These are phyloP conservation scores for Gryganskiella cystojenkinii DNA, from an alignment of 192 early-diverging fungal genomes.

Conservation along the genomic window DNA sequence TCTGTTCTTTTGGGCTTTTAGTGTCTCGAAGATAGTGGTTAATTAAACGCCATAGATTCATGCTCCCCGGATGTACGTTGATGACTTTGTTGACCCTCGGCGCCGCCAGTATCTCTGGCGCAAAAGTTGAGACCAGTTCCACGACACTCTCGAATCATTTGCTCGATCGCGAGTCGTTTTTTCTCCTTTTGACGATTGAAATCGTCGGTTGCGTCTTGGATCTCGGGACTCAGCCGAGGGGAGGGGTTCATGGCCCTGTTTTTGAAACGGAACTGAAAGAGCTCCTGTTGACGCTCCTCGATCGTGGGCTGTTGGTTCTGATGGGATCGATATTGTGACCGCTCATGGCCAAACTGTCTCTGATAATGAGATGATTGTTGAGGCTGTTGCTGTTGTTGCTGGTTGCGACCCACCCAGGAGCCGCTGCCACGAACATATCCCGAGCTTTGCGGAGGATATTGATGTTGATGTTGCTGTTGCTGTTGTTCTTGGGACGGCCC, in stretches of 20 bases:
- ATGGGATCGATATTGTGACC: neutral
- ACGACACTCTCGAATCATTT: conserved; percentile 42
- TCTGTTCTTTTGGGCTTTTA: no score
- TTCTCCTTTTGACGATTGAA: conserved; percentile 22
- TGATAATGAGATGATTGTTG: conserved; percentile 2
- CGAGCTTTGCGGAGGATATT: neutral
- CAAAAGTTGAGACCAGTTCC: conserved; percentile 28
- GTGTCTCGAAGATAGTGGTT: no score
- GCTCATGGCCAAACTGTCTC: neutral
- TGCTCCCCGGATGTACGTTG: neutral
- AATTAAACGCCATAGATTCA: neutral
- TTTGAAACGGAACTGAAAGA: conserved; percentile 14
- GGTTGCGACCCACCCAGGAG: conserved; percentile 1
- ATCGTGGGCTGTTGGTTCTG: neutral
- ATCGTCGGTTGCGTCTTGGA: conserved; percentile 7
- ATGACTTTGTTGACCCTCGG: neutral
- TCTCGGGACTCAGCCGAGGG: neutral
- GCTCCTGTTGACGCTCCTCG: conserved; percentile 34
- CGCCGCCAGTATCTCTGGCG: neutral
- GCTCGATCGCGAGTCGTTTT: conserved; percentile 36
- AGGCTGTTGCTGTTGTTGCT: conserved; percentile 8
- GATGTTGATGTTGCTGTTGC: neutral
- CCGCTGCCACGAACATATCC: conserved; percentile 4
- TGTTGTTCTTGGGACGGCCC: no score
- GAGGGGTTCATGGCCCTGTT: neutral